Evolutionary conservation across 2,329 filamentous ascomycete genomes (phyloP).

Genomic region (Paecilomyces fulvus): DNA sequence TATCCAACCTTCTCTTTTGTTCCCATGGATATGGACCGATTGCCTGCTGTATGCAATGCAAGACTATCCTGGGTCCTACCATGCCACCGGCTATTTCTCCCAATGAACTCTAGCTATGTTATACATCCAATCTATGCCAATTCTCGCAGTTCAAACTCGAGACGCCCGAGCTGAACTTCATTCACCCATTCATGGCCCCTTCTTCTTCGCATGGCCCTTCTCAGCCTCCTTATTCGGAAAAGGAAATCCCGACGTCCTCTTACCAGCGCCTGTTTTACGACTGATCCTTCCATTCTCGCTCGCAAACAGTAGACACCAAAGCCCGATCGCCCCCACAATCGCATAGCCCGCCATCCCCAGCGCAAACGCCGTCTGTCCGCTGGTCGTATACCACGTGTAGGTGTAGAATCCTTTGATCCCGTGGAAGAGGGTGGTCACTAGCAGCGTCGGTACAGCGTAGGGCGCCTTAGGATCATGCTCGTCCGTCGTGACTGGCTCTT

Average conservation of each 20-base stretch:
- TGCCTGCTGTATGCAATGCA: too few relatives aligned
- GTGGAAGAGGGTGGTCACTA: slow-evolving; percentile 61
- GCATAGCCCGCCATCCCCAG: slow-evolving; percentile 52
- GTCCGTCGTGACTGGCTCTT: slow-evolving; percentile 33
- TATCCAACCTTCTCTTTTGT: too few relatives aligned
- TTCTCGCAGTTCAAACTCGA: too few relatives aligned
- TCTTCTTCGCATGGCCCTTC: slow-evolving; percentile 38
- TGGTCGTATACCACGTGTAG: slow-evolving; percentile 57
- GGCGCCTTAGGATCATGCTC: slow-evolving; percentile 45
- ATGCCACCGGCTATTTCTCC: background rate
- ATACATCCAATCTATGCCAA: background rate
- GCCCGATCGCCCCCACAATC: slow-evolving; percentile 51
- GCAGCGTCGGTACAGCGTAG: slow-evolving; percentile 57
- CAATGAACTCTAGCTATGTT: background rate
- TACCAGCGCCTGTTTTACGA: slow-evolving; percentile 57
- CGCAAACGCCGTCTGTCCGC: slow-evolving; percentile 49
- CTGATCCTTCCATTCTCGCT: slow-evolving; percentile 50
- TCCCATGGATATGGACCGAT: too few relatives aligned
- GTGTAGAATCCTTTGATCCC: slow-evolving; percentile 53
- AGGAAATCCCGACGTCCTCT: slow-evolving; percentile 57
- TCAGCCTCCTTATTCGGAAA: slow-evolving; percentile 54
- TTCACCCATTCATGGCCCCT: slow-evolving; percentile 4
- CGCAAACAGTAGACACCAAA: slow-evolving; percentile 57
- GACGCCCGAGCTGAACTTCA: too few relatives aligned
- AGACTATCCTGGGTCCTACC: background rate